A percentile compares a stretch with the other conserved stretches of the same genome.
Evolutionary conservation across 2,329 filamentous ascomycete species (phyloP).

Genomic region (Pseudocercospora macadamiae): DNA sequence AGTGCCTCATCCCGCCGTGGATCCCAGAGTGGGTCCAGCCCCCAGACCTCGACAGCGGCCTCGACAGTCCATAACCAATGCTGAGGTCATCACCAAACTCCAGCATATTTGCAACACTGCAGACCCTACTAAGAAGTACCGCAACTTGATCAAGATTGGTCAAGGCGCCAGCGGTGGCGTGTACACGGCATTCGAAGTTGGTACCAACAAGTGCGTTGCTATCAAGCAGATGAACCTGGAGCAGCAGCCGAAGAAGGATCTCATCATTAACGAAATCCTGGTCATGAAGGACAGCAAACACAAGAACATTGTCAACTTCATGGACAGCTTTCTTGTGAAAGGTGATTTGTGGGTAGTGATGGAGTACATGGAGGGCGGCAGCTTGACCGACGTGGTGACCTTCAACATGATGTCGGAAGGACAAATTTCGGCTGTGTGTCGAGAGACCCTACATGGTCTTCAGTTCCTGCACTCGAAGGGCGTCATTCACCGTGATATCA

Average conservation of each 20-base stretch:
- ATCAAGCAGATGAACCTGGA: slow-evolving; percentile 99
- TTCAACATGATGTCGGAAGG: slow-evolving; percentile 99
- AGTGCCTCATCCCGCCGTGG: slow-evolving; percentile 44
- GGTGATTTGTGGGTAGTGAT: slow-evolving; percentile 98
- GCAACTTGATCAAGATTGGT: slow-evolving; percentile 89
- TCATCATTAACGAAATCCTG: slow-evolving; percentile 98
- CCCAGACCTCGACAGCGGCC: slow-evolving; percentile 75
- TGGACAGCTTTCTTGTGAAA: slow-evolving; percentile 89
- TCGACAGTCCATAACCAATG: slow-evolving; percentile 68
- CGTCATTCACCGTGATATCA: slow-evolving; percentile 98
- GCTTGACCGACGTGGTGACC: slow-evolving; percentile 95
- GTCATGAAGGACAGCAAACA: slow-evolving; percentile 99
- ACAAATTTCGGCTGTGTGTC: slow-evolving; percentile 93
- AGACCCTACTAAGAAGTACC: slow-evolving; percentile 86
- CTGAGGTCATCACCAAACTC: slow-evolving; percentile 81
- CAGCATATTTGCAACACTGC: slow-evolving; percentile 88
- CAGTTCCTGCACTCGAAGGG: slow-evolving; percentile 97
- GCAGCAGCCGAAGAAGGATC: slow-evolving; percentile 96
- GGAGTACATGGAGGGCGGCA: slow-evolving; percentile 99
- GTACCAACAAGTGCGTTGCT: slow-evolving; percentile 83
- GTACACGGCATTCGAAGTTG: slow-evolving; percentile 84
- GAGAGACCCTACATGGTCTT: slow-evolving; percentile 87
- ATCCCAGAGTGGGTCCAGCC: slow-evolving; percentile 55
- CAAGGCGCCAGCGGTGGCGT: slow-evolving; percentile 97
- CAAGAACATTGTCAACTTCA: slow-evolving; percentile 98